Evolutionary conservation across 345 rosid species (phyloP).

Genomic region (Physaria fendleri): DNA sequence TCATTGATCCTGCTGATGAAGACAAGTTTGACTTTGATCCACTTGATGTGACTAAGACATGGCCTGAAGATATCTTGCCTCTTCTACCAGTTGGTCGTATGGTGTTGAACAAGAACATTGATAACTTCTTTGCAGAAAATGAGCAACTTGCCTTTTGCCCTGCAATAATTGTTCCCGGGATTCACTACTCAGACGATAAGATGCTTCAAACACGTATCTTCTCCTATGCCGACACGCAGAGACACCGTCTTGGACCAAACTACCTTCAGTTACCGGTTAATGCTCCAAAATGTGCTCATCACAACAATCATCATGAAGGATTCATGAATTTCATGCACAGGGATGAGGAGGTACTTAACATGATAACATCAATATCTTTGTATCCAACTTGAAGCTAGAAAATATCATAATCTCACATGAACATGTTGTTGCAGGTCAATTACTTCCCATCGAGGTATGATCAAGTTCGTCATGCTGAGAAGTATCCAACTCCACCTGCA

Average conservation of each 20-base stretch:
- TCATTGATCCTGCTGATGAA: constrained; percentile 80
- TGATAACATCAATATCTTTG: background rate
- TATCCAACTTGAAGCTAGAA: background rate
- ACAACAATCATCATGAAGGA: constrained; percentile 93
- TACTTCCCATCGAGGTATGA: constrained; percentile 95
- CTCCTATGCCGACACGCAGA: constrained; percentile 88
- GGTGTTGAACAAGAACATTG: constrained; percentile 96
- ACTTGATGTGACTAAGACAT: constrained; percentile 89
- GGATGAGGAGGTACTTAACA: constrained; percentile 68
- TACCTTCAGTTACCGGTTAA: constrained; percentile 91
- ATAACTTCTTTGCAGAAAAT: constrained; percentile 93
- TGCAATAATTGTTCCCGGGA: constrained; percentile 82
- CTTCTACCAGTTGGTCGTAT: constrained; percentile 92
- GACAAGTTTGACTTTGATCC: constrained; percentile 88
- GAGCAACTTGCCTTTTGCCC: constrained; percentile 97
- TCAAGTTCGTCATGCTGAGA: constrained; percentile 82
- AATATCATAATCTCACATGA: constrained; percentile 7
- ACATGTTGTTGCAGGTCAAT: constrained; percentile 26
- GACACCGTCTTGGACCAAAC: constrained; percentile 99
- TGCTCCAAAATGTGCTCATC: constrained; percentile 94
- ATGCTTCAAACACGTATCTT: constrained; percentile 85
- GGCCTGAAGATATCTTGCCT: constrained; percentile 97
- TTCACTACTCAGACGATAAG: constrained; percentile 87
- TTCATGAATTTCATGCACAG: constrained; percentile 92
- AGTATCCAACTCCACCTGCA: constrained; percentile 55